phyloP scores from a whole-genome alignment of 2,329 filamentous ascomycete genomes.

The Cordyceps fumosorosea region DNA sequence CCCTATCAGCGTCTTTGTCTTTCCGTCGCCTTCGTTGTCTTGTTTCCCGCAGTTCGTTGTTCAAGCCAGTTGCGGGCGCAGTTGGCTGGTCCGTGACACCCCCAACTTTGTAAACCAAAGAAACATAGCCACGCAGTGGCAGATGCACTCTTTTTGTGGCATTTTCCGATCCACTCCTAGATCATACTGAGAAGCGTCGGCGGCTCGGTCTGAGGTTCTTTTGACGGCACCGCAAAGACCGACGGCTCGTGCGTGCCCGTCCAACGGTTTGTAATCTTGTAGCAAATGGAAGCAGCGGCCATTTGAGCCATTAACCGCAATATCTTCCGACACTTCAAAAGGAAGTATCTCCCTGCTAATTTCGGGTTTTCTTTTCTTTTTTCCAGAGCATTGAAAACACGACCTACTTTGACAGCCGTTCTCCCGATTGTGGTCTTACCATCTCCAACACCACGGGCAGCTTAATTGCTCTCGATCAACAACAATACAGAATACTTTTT shows the following conservation, averaged over 20 bases:
- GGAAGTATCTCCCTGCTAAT: not conserved
- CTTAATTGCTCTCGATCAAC: not conserved
- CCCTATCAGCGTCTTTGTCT: conserved; percentile 3
- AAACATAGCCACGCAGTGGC: conserved; percentile 3
- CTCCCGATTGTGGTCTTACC: not conserved
- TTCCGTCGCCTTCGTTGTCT: not conserved
- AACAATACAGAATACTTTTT: no score
- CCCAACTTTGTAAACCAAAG: conserved; percentile 4
- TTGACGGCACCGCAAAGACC: not conserved
- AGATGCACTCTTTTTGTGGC: conserved; percentile 4
- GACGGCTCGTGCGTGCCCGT: conserved; percentile 6
- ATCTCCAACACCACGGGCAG: not conserved
- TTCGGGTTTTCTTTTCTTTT: not conserved
- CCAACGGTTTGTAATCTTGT: conserved; percentile 3
- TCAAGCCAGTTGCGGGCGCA: conserved; percentile 11
- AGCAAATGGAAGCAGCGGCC: not conserved
- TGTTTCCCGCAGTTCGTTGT: conserved; percentile 8
- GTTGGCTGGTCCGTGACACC: conserved; percentile 12
- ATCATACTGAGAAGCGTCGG: not conserved
- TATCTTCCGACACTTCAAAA: conserved; percentile 1
- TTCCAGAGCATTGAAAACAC: not conserved
- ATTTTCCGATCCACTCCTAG: conserved; percentile 1
- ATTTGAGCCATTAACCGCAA: not conserved
- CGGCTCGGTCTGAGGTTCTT: not conserved
- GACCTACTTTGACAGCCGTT: not conserved